These are phyloP conservation scores for Marasmius oreades DNA, from an alignment of 1,284 basidiomycete species.

Conservation along the genomic window DNA sequence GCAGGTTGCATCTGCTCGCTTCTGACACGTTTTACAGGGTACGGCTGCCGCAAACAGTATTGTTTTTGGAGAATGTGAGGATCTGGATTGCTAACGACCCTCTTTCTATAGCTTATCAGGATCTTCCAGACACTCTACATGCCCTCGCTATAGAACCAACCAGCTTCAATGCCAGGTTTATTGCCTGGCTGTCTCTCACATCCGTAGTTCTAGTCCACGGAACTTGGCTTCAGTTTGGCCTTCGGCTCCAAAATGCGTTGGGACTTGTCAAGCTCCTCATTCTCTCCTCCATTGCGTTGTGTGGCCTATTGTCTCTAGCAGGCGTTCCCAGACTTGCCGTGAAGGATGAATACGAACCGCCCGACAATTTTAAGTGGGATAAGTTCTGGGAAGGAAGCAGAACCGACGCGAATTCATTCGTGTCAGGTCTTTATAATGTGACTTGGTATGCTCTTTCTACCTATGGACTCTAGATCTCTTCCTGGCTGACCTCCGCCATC, in stretches of 20 bases:
- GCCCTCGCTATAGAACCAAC: conserved; percentile 41
- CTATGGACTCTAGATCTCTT: not conserved
- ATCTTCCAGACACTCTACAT: conserved; percentile 47
- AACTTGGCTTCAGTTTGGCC: conserved; percentile 48
- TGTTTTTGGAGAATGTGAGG: conserved; percentile 67
- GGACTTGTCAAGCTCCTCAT: conserved; percentile 64
- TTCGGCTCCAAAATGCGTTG: conserved; percentile 63
- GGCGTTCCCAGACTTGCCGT: conserved; percentile 45
- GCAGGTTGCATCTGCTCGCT: conserved; percentile 18
- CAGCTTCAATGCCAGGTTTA: conserved; percentile 43
- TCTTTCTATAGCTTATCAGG: not conserved
- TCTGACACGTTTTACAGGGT: conserved; percentile 35
- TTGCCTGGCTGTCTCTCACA: conserved; percentile 54
- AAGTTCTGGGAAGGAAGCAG: conserved; percentile 54
- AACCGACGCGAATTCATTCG: conserved; percentile 49
- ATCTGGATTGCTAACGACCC: not conserved
- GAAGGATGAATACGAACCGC: conserved; percentile 37
- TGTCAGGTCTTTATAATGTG: conserved; percentile 61
- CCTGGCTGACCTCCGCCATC: not conserved
- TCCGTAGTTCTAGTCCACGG: conserved; percentile 60
- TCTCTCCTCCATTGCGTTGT: conserved; percentile 52
- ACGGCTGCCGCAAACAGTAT: conserved; percentile 52
- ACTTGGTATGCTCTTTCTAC: conserved; percentile 45
- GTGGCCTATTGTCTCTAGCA: conserved; percentile 55
- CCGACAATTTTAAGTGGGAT: conserved; percentile 49